Percentiles rank a stretch among this genome's conserved stretches.
These are phyloP conservation scores for Tuctoria greenei DNA, from an alignment of 176 grass and related monocot genomes.

Conservation along the genomic window DNA sequence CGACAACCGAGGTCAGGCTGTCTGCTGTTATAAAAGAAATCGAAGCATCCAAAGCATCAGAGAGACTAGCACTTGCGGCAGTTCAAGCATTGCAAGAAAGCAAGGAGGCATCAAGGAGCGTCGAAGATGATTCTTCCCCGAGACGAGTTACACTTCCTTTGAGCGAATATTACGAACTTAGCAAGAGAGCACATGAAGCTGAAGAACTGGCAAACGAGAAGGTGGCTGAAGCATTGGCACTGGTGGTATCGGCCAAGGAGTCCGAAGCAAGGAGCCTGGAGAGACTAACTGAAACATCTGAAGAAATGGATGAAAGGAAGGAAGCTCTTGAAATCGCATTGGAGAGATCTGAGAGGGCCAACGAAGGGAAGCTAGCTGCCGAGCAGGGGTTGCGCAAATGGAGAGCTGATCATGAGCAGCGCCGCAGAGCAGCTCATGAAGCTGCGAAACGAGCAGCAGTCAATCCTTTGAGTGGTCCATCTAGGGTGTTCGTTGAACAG, in stretches of 20 bases:
- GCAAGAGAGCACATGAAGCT: slow-evolving; percentile 83
- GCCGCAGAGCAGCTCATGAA: slow-evolving; percentile 63
- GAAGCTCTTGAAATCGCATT: slow-evolving; percentile 51
- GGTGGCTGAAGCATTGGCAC: slow-evolving; percentile 55
- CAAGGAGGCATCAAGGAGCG: slow-evolving; percentile 41
- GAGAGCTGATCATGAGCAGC: slow-evolving; percentile 82
- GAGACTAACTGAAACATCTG: slow-evolving; percentile 52
- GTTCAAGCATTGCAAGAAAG: slow-evolving; percentile 72
- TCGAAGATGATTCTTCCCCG: slow-evolving; percentile 48
- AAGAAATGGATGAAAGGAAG: slow-evolving; percentile 67
- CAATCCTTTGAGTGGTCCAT: slow-evolving; percentile 56
- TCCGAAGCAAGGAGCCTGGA: slow-evolving; percentile 54
- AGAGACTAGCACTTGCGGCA: slow-evolving; percentile 62
- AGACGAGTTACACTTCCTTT: slow-evolving; percentile 65
- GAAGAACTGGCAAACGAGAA: slow-evolving; percentile 73
- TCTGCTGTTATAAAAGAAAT: slow-evolving; percentile 74
- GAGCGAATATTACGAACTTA: slow-evolving; percentile 73
- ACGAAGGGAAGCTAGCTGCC: slow-evolving; percentile 70
- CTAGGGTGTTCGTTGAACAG: slow-evolving; percentile 40
- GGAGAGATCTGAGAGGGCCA: slow-evolving; percentile 63
- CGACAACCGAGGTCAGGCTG: slow-evolving; percentile 57
- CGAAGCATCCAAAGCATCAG: slow-evolving; percentile 63
- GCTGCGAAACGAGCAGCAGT: slow-evolving; percentile 34
- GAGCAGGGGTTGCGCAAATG: slow-evolving; percentile 95
- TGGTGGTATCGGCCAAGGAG: slow-evolving; percentile 64